Base-by-base conservation (phyloP, 805 yeast species). In the Saccharomyces kudriavzevii region DNA sequence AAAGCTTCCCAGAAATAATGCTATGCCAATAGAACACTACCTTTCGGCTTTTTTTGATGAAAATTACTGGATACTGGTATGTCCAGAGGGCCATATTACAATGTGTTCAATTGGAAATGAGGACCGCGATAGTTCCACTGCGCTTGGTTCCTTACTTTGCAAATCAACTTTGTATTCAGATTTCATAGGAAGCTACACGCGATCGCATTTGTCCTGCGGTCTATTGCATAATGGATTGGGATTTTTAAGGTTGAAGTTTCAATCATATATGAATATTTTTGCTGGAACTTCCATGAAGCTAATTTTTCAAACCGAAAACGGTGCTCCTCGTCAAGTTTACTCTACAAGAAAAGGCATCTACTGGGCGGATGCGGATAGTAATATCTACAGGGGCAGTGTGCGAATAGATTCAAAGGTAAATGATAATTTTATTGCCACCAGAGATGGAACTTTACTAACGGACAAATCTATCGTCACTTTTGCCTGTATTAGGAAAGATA, bases 341-440 rank as follows among this genome's bases (percentile, higher is more conserved):
- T 9, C 43, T 35, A 52, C 60, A 10, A 40, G 51, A 10, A 28
- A 50, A 6, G 54, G 58, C 10, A 17, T 59, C 11, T 59, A 54
- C 54, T 58, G 61, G 63, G 45, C 43, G 30, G 52, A 51, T 43
- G 46, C 40, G 3, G 14, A 47, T 27, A 57, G 58, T 3, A 26
- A 26, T 5, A 35, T 61, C 3, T 55, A 48, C 27, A 31, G 48
- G 13, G 47, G 53, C 10, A 51, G 47, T 25, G 50, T 22, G 4
- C 22, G 28, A 4, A 31, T 55, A 3, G 49, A 49, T 5, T n/a
- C 49, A 14, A 30, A 11, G 13, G 11, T 43, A 9, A 43, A 52
- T 14, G 53, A 48, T 10, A 10, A 25, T 3, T 25, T 52, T 2
- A 47, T 52, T 45, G 54, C 55, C 2, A 49, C 56, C 10, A 27